Evolutionary conservation across 2,329 filamentous ascomycete species (phyloP), one percentile per base, ranked within the genome.

Genomic region (Neoscytalidium dimidiatum): DNA sequence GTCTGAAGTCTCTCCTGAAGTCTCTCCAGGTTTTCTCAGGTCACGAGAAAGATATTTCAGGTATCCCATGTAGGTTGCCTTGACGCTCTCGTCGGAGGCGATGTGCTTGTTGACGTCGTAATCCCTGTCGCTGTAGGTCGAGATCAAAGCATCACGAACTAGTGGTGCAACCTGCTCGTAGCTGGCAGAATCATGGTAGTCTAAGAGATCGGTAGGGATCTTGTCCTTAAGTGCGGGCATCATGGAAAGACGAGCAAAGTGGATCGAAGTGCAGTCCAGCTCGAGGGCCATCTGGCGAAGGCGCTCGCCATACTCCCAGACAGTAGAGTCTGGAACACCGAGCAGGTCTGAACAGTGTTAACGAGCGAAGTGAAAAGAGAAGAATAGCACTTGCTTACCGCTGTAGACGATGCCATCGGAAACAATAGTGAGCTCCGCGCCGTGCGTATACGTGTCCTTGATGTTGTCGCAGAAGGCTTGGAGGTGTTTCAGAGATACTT

Each of bases 351-450:
- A 14, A 23, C 4, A 1, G 1, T 43, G 49, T 57, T 31, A 58
- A 52, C 48, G 41, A 5, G 4, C 35, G 11, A 1, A 41, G 19
- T 4, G 44, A 48, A 28, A 17, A 9, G 13, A 1, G 3, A 5
- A 1, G 13, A 4, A 17, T 6, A 29, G 64, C 64, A n/a, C 7
- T 23, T 61, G 7, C 51, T 4, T 67, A 77, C 75, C 74, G 64
- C 78, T 78, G 62, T 76, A 82, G 1, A 81, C 76, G 1, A 81
- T 72, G 0, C 80, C 80, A 64, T 82, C 80, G 0, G 80, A 81
- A 31, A 74, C 76, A 49, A 82, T 80, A 64, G 76, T 73, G 1
- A 81, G 71, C 43, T 79, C 71, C 2, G 79, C 80, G 7, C 79
- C 80, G 23, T 73, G 77, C 11, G 71, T 67, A 63, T 82, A 82